Evolutionary conservation across 1,284 basidiomycete species (phyloP).

Genomic region (Tilletia setariae): DNA sequence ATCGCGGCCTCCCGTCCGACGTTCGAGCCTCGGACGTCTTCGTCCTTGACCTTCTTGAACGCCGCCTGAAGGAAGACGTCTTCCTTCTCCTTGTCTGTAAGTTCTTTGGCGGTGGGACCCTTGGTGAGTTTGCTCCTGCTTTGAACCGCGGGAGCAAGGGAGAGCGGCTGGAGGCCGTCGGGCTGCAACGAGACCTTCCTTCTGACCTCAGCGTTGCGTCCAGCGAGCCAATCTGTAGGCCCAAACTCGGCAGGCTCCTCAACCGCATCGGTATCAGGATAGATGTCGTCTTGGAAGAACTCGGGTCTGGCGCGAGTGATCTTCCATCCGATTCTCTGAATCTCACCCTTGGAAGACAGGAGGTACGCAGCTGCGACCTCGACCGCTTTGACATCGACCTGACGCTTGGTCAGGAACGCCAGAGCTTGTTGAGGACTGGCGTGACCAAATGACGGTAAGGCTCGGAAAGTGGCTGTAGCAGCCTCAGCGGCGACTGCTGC

Average conservation of each 20-base stretch:
- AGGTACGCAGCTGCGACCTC: slow-evolving; percentile 66
- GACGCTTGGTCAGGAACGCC: slow-evolving; percentile 55
- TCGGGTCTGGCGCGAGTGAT: slow-evolving; percentile 55
- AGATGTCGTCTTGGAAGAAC: slow-evolving; percentile 61
- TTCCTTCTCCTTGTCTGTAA: slow-evolving; percentile 23
- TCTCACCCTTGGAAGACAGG: slow-evolving; percentile 65
- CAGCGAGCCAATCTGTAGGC: slow-evolving; percentile 52
- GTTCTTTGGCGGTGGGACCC: slow-evolving; percentile 19
- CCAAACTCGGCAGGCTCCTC: slow-evolving; percentile 32
- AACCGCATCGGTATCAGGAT: slow-evolving; percentile 53
- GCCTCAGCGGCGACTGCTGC: slow-evolving; percentile 1
- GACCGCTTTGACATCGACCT: slow-evolving; percentile 62
- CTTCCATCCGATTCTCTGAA: slow-evolving; percentile 60
- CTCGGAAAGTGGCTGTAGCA: slow-evolving; percentile 6
- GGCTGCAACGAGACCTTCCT: slow-evolving; percentile 44
- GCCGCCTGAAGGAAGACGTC: slow-evolving; percentile 13
- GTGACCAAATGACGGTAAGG: slow-evolving; percentile 52
- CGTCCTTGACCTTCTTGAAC: slow-evolving; percentile 21
- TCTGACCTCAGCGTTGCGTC: slow-evolving; percentile 27
- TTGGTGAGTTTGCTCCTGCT: slow-evolving; percentile 19
- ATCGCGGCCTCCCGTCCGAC: slow-evolving; percentile 17
- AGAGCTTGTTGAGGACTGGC: slow-evolving; percentile 56
- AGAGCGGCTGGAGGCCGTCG: slow-evolving; percentile 52
- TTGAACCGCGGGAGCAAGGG: slow-evolving; percentile 17
- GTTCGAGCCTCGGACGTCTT: slow-evolving; percentile 9